A percentile compares a stretch with the other conserved stretches of the same genome.
phyloP scores from a whole-genome alignment of 1,139 yeast genomes.

The Arxiozyma telluris region DNA sequence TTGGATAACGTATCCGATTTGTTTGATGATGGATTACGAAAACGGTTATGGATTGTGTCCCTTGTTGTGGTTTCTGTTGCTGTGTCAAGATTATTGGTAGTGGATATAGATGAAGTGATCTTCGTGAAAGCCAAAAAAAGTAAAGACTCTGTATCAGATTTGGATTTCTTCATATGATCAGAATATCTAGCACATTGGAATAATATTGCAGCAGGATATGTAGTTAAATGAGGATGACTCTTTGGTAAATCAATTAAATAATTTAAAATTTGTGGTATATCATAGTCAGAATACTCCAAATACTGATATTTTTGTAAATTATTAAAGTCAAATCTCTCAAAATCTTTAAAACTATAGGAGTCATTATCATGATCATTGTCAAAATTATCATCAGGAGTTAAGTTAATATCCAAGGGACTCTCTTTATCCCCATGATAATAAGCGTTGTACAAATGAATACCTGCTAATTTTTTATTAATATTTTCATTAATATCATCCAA shows the following conservation, averaged over 20 bases:
- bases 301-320: conserved; percentile 31
- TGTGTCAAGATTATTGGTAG: conserved; percentile 4
- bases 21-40: conserved; percentile 34
- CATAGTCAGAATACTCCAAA: conserved; percentile 56
- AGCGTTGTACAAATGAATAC: conserved; percentile 24
- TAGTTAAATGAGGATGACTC: conserved; percentile 43
- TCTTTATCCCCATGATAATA: conserved; percentile 5
- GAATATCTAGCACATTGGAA: conserved; percentile 63
- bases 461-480: conserved; percentile 46
- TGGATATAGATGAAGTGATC: conserved; percentile 52
- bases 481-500: conserved; percentile 31
- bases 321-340: conserved; percentile 27
- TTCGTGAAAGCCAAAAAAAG: conserved; percentile 54
- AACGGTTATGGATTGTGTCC: conserved; percentile 34
- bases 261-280: conserved; percentile 53
- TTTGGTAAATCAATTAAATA: conserved; percentile 43
- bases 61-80: conserved; percentile 23
- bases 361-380: conserved; percentile 5
- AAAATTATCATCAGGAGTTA: not conserved
- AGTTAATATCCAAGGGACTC: not conserved
- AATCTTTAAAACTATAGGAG: conserved; percentile 1
- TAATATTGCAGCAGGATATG: conserved; percentile 57
- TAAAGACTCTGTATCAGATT: conserved; percentile 47
- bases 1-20: not conserved
- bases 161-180: conserved; percentile 41